Evolutionary conservation across 2,329 filamentous ascomycete species (phyloP).

Genomic region (Rhytidhysteron rufulum): DNA sequence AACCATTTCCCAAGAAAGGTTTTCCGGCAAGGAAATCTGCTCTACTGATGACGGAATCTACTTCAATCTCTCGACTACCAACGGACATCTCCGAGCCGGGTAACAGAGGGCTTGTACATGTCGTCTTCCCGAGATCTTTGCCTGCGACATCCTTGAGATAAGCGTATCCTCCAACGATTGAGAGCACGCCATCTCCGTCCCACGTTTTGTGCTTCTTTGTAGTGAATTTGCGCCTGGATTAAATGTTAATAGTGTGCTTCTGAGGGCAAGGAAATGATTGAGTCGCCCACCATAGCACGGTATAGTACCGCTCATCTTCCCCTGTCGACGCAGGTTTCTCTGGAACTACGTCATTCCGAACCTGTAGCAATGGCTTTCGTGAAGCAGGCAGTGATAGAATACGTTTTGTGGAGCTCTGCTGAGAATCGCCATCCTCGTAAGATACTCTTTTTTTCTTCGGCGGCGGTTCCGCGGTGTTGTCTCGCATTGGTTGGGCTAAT

Average conservation of each 20-base stretch:
- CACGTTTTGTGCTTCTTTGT: conserved; percentile 74
- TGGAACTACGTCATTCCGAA: conserved; percentile 20
- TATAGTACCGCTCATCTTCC: conserved; percentile 39
- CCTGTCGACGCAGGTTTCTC: conserved; percentile 10
- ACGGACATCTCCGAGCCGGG: conserved; percentile 60
- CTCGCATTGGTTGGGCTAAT: conserved; percentile 10
- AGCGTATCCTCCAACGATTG: conserved; percentile 54
- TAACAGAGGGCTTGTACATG: conserved; percentile 54
- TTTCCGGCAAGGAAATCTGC: conserved; percentile 54
- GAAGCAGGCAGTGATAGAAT: conserved; percentile 19
- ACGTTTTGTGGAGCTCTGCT: conserved; percentile 12
- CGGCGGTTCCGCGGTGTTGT: conserved; percentile 28
- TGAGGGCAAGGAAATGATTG: neutral
- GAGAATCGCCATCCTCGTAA: conserved; percentile 19
- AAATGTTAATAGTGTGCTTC: neutral
- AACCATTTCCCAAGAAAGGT: conserved; percentile 37
- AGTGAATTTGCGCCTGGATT: conserved; percentile 60
- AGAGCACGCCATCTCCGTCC: conserved; percentile 68
- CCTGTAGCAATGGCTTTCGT: conserved; percentile 25
- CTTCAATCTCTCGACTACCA: conserved; percentile 64
- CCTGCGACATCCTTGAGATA: conserved; percentile 60
- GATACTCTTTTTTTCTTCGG: conserved; percentile 41
- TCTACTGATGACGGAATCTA: conserved; percentile 59
- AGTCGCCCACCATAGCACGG: conserved; percentile 36
- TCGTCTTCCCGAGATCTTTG: conserved; percentile 57